Evolutionary conservation across 148 eudicot genomes (phyloP).

Genomic region (Vaccinium myrtillus): DNA sequence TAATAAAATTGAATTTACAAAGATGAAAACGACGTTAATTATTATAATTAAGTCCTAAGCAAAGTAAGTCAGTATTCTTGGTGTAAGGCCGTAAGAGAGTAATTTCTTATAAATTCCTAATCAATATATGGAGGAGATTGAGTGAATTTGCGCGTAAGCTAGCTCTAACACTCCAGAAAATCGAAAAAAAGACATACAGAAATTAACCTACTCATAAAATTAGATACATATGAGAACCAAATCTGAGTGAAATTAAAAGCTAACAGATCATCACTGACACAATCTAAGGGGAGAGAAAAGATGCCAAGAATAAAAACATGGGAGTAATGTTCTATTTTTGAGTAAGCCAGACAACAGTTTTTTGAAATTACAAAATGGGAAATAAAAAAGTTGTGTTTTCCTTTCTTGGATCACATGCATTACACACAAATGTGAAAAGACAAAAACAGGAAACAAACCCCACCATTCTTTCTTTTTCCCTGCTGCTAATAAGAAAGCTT

Average conservation of each 20-base stretch:
- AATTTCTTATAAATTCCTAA: no score
- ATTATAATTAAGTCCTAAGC: no score
- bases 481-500: slow-evolving; percentile 43
- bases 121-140: no score
- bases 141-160: no score
- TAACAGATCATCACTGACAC: slow-evolving; percentile 22
- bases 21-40: no score
- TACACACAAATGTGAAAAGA: slow-evolving; percentile 36
- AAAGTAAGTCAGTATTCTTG: no score
- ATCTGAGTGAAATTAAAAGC: slow-evolving; percentile 31
- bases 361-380: slow-evolving; percentile 20
- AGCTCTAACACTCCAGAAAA: no score
- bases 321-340: slow-evolving; percentile 18
- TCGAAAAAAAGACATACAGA: no score
- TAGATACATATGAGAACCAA: background rate
- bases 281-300: background rate
- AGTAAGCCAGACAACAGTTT: slow-evolving; percentile 18
- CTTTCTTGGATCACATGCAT: slow-evolving; percentile 20
- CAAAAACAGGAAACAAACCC: slow-evolving; percentile 15
- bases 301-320: slow-evolving; percentile 21
- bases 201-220: no score
- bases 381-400: slow-evolving; percentile 22
- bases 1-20: no score
- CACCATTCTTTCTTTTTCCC: background rate
- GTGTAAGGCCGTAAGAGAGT: no score